phyloP scores from a whole-genome alignment of 2,329 filamentous ascomycete species.

The Emergomyces pasteurianus region DNA sequence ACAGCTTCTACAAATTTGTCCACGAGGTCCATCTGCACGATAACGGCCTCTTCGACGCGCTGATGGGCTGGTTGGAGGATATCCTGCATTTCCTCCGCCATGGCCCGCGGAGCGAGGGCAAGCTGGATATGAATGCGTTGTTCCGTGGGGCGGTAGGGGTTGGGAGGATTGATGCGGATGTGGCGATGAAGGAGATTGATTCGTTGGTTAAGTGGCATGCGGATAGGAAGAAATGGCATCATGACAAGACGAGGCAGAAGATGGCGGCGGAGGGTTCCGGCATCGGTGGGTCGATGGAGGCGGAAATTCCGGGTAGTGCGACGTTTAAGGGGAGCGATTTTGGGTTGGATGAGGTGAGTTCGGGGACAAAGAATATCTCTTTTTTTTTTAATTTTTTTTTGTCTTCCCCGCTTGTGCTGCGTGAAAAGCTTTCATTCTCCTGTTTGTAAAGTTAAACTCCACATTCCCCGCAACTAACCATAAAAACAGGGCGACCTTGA shows the following conservation, averaged over 20 bases:
- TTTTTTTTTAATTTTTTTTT: conserved; percentile 7
- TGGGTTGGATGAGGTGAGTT: conserved; percentile 63
- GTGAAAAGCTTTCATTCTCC: no score
- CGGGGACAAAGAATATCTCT: no score
- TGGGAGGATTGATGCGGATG: conserved; percentile 55
- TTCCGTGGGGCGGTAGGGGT: conserved; percentile 67
- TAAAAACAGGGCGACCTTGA: conserved; percentile 54
- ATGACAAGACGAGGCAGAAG: conserved; percentile 95
- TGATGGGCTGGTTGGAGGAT: conserved; percentile 95
- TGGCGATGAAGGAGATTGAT: conserved; percentile 70
- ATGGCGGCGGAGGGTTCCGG: conserved; percentile 68
- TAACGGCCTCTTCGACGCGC: conserved; percentile 86
- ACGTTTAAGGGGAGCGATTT: conserved; percentile 75
- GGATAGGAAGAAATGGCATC: conserved; percentile 92
- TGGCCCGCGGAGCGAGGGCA: conserved; percentile 65
- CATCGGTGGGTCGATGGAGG: conserved; percentile 27
- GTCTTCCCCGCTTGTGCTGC: no score
- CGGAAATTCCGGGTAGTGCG: conserved; percentile 41
- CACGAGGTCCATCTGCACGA: conserved; percentile 97
- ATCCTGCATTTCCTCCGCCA: conserved; percentile 87
- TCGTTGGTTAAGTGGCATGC: conserved; percentile 86
- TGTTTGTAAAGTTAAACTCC: no score
- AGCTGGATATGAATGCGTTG: conserved; percentile 85
- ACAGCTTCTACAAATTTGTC: conserved; percentile 98
- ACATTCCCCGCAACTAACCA: no score